phyloP scores from a whole-genome alignment of 2,329 filamentous ascomycete genomes.

The Penicillium aurantiogriseum region DNA sequence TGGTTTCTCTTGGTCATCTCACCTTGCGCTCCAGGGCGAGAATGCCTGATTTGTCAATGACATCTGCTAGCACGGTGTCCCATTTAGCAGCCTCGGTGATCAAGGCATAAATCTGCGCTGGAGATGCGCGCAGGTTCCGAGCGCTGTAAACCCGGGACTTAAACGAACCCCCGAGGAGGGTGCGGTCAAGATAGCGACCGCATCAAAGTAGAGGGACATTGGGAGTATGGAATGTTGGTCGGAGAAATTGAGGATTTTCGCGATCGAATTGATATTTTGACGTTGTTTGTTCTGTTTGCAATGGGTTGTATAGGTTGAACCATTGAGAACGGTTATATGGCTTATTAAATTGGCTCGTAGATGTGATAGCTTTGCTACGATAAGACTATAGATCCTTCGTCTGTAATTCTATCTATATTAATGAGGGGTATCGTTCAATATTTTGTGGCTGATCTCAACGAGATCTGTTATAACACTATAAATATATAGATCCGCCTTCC shows the following conservation, averaged over 20 bases:
- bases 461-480: neutral
- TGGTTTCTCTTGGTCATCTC: conserved; percentile 21
- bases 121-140: conserved; percentile 73
- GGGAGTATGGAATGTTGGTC: conserved; percentile 4
- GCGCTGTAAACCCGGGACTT: conserved; percentile 78
- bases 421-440: neutral
- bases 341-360: neutral
- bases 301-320: neutral
- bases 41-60: conserved; percentile 78
- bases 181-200: conserved; percentile 69
- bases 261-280: conserved; percentile 3
- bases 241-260: conserved; percentile 9
- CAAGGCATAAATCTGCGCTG: conserved; percentile 81
- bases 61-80: conserved; percentile 79
- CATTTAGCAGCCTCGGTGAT: conserved; percentile 87
- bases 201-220: conserved; percentile 97
- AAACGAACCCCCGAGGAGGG: conserved; percentile 73
- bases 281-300: conserved; percentile 31
- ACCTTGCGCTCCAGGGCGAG: conserved; percentile 84
- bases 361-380: neutral
- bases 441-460: neutral
- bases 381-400: too few species aligned
- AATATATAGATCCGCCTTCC: neutral
- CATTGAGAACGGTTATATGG: neutral
- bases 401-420: neutral